Base-by-base conservation (phyloP, 2,329 filamentous ascomycete species). In the Colletotrichum navitas region DNA sequence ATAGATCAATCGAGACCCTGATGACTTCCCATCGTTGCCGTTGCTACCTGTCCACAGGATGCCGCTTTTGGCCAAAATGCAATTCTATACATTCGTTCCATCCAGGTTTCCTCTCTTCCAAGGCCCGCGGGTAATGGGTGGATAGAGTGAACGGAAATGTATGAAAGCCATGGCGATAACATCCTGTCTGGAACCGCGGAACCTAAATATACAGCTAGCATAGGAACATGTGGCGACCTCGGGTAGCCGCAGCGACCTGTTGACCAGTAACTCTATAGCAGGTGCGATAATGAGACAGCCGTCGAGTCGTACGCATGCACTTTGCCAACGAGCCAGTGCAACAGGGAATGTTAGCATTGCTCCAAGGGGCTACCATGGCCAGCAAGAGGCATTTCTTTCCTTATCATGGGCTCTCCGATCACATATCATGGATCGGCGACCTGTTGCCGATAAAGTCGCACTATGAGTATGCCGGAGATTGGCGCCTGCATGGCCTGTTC, bases 401-500 rank as follows among this genome's bases (percentile, higher is more conserved):
- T 64, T 72, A 49, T 72, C 69, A 60, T 60, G 59, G 36, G 39
- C 49, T 68, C 34, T 54, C 59, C 59, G 52, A 68, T 64, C 54
- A 54, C 59, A 49, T 64, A 72, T 64, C 65, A 60, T 16, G 59
- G 52, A 72, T 72, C 65, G 64, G 39, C 59, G 43, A 41, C 54
- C 45, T 43, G 54, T 60, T 59, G 41, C 52, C 60, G 65, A 71
- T 56, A 63, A 41, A 34, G 59, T 55, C 69, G 26, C 45, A 59
- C 52, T 29, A 60, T 51, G 18, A 21, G 14, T 8, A 12, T 55
- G 51, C 51, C 45, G 55, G 60, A 54, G 69, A 54, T 39, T 64
- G 52, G 66, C 36, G 54, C 54, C 60, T 68, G 52, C 47, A 54
- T 68, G 59, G 52, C 52, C 65, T 69, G 69, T 72, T 72, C 65